Base-by-base conservation (phyloP, 208 protist species). In the Leishmania gerbilli region DNA sequence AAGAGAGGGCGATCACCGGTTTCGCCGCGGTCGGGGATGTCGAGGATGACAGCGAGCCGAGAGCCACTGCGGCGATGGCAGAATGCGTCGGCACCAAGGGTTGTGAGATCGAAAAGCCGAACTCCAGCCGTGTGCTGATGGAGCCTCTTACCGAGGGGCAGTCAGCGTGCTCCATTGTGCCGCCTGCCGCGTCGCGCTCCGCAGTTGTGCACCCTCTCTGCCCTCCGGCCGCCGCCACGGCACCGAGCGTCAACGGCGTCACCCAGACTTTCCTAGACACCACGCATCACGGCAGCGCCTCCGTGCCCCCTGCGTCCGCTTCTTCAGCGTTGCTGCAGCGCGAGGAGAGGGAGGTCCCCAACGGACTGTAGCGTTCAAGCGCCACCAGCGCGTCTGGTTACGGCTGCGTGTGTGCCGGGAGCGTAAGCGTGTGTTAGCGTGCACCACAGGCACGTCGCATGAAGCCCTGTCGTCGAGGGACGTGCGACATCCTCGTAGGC, bases 1-100 rank as follows among this genome's bases (percentile, higher is more conserved):
- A 86, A 69, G 90, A 96, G 84, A 78, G 67, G 51, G 55, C 75
- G 79, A 55, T 85, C 3, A 89, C 81, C n/a, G 45, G 53, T 34
- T 21, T 86, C 34, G 78, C 69, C 7, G 19, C 37, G 24, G 69
- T 71, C 56, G 76, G 76, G 42, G 40, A 71, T 7, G 7, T 4
- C 2, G 56, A 49, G 3, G 51, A 21, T 6, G 55, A 67, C n/a
- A 60, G 71, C 31, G 71, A 76, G 27, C 31, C 45, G 24, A 24
- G 31, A 34, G 8, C 24, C 40, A 60, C n/a, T 2, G 24, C 31
- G 17, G 8, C 71, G 49, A 47, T 27, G 27, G 13, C 71, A 9
- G 49, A 11, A n/a, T n/a, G 9, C 13, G 40, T 5, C 24, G 49
- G 27, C 13, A 11, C 62, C 49, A 34, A n/a, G 71, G 71, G 3